A percentile compares a stretch with the other conserved stretches of the same genome.
phyloP scores from a whole-genome alignment of 2,329 filamentous ascomycete genomes.

The Colletotrichum sp. region DNA sequence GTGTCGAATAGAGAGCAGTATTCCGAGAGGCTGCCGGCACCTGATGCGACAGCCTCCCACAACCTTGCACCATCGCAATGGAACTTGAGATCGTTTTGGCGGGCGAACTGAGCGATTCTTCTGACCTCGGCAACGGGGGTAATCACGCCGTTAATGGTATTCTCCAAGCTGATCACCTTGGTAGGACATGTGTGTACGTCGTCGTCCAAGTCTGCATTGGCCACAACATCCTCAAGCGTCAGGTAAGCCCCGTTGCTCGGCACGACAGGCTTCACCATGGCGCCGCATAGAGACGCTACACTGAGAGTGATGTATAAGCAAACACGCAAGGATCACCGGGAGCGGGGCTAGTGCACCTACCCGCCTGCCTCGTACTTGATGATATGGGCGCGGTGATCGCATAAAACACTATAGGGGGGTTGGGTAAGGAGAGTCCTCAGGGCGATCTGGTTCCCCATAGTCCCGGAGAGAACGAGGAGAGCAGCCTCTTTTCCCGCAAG shows the following conservation, averaged over 20 bases:
- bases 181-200: constrained; percentile 84
- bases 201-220: constrained; percentile 67
- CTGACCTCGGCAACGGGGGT: constrained; percentile 76
- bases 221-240: constrained; percentile 77
- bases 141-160: constrained; percentile 81
- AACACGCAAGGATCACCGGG: not conserved
- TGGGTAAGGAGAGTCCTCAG: constrained; percentile 78
- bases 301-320: constrained; percentile 46
- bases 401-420: constrained; percentile 81
- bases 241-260: constrained; percentile 76
- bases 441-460: constrained; percentile 92
- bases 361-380: constrained; percentile 70
- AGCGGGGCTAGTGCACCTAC: constrained; percentile 34
- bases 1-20: constrained; percentile 75
- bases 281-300: constrained; percentile 73
- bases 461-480: constrained; percentile 85
- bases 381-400: constrained; percentile 81
- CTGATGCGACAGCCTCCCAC: constrained; percentile 81
- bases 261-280: constrained; percentile 69
- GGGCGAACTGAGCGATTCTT: constrained; percentile 74
- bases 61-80: constrained; percentile 83
- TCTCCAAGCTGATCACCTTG: constrained; percentile 82
- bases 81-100: constrained; percentile 66
- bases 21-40: constrained; percentile 69
- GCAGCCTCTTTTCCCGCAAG: constrained; percentile 78